These are phyloP conservation scores for Gossypium bickii DNA, from an alignment of 345 rosid species.

Conservation along the genomic window DNA sequence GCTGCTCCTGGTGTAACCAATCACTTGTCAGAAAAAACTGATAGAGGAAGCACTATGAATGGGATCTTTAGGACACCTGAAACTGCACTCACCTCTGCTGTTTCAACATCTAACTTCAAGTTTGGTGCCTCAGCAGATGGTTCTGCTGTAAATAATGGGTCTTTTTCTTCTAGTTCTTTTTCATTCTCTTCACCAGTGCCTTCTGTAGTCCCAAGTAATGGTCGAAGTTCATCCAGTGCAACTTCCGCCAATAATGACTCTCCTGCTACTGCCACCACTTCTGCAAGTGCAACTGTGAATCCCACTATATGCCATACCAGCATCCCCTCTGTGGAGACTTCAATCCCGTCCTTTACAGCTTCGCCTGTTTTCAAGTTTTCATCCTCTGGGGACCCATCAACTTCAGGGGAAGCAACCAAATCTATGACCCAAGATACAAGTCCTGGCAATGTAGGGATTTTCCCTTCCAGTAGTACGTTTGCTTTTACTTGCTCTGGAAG, in stretches of 20 bases:
- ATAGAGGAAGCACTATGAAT: slow-evolving; percentile 23
- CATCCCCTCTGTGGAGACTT: slow-evolving; percentile 24
- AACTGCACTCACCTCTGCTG: slow-evolving; percentile 28
- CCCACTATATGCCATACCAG: neutral
- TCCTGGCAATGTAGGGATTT: slow-evolving; percentile 26
- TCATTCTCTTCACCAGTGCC: slow-evolving; percentile 25
- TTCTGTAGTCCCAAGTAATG: slow-evolving; percentile 24
- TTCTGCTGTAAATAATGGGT: slow-evolving; percentile 39
- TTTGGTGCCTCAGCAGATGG: slow-evolving; percentile 28
- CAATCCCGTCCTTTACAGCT: slow-evolving; percentile 33
- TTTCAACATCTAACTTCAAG: slow-evolving; percentile 39
- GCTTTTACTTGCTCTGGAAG: slow-evolving; percentile 33
- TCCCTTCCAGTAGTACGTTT: slow-evolving; percentile 36
- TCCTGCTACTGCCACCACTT: neutral
- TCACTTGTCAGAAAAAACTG: slow-evolving; percentile 39
- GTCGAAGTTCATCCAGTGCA: slow-evolving; percentile 30
- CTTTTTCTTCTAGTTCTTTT: slow-evolving; percentile 34
- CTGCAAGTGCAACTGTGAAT: neutral
- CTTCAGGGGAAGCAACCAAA: slow-evolving; percentile 36
- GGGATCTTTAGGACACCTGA: slow-evolving; percentile 26
- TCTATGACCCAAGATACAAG: slow-evolving; percentile 31
- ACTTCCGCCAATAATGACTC: slow-evolving; percentile 10
- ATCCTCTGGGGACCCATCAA: slow-evolving; percentile 33
- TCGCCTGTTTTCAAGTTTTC: slow-evolving; percentile 41
- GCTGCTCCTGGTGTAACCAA: slow-evolving; percentile 31